Base-by-base conservation (phyloP, 2,329 filamentous ascomycete species). In the Drechslerella stenobrocha region DNA sequence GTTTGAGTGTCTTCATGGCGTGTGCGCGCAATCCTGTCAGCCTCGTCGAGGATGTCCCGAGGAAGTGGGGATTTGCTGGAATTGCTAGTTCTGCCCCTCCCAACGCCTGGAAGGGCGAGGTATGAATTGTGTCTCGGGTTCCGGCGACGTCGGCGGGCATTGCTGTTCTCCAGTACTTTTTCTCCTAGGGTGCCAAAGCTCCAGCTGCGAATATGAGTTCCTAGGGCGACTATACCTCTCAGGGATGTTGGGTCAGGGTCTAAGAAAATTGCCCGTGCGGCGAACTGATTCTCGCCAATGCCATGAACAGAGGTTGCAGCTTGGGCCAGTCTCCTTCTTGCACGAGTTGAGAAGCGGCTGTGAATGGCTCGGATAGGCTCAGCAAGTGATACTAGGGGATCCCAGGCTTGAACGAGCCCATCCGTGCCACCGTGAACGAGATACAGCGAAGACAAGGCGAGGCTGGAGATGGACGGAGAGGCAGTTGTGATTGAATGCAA, bases 351-450 rank as follows among this genome's bases (percentile, higher is more conserved):
- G 71, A 92, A 90, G 11, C 88, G 85, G 1, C 90, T 89, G 74
- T 95, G 91, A 55, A 98, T 80, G 0, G 90, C 97, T 35, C 90
- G 85, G 52, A 97, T 82, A 0, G 93, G 89, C 18, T 87, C 84
- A 15, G 81, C 77, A 0, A 82, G 87, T 1, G 92, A 97, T 0
- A 87, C 89, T 46, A 98, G 79, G n/a, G 88, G 89, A 78, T 98
- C 93, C 93, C 93, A 98, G 3, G 90, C 89, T 76, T 97, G 93
- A 2, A 96, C 92, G 2, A 97, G 82, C 0, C 93, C 92, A 77
- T 98, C 93, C 71, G 88, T 96, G 23, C 93, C 93, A 50, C 93
- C 93, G 75, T 96, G 89, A 4, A 97, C 88, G 13, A 98, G 78
- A 74, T 95, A 95, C 13, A 98, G 79, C 1, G 90, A 88, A 0